phyloP scores from a whole-genome alignment of 768 basidiomycete genomes.

The Suillus discolor region DNA sequence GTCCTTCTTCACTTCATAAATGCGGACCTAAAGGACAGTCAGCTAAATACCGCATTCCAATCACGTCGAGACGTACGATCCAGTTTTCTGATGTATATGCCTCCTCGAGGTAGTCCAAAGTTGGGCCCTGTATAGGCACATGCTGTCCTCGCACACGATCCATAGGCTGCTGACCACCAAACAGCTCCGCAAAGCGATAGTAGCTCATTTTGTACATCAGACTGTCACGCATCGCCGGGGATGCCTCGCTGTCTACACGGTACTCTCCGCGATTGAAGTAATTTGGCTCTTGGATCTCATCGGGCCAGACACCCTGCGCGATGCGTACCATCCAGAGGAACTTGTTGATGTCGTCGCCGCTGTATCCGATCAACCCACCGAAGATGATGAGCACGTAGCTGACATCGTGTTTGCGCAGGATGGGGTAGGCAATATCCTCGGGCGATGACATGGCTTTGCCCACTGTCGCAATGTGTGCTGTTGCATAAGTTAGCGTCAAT shows the following conservation, averaged over 20 bases:
- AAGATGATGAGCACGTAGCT: conserved; percentile 98
- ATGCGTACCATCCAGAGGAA: conserved; percentile 99
- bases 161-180: conserved; percentile 67
- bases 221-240: conserved; percentile 88
- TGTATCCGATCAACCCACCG: conserved; percentile 94
- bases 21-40: conserved; percentile 62
- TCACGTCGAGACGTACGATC: conserved; percentile 66
- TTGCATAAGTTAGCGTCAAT: conserved; percentile 11
- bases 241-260: conserved; percentile 84
- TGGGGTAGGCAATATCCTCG: conserved; percentile 97
- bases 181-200: conserved; percentile 92
- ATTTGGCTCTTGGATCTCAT: conserved; percentile 93
- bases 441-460: conserved; percentile 96
- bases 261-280: conserved; percentile 98
- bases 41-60: conserved; percentile 3
- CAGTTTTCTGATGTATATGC: conserved; percentile 99
- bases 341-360: conserved; percentile 99
- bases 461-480: conserved; percentile 97
- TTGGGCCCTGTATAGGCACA: conserved; percentile 75
- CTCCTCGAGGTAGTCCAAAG: conserved; percentile 91
- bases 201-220: conserved; percentile 99
- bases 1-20: conserved; percentile 94
- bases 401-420: conserved; percentile 95
- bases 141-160: conserved; percentile 92
- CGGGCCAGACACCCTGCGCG: conserved; percentile 96